Conservation (phyloP, 805 yeast genomes). For the Candida fluviatilis region DNA sequence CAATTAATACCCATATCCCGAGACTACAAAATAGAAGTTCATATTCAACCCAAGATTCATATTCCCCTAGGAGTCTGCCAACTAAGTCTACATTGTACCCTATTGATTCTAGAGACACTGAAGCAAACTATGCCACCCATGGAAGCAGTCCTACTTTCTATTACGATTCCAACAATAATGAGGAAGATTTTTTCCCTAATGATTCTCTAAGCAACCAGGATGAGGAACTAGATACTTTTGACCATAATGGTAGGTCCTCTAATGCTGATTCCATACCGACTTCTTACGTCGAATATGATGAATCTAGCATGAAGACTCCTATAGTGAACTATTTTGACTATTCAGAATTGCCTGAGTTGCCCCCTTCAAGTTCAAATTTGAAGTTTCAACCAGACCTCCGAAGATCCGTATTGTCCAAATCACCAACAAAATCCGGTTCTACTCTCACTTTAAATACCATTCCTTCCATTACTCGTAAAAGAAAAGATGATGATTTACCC, state of each 20-base stretch:
- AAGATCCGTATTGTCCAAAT: constrained; percentile 5
- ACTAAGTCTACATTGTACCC: not conserved
- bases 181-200: not conserved
- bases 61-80: not conserved
- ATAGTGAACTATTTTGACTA: constrained; percentile 27
- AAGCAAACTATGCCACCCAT: not conserved
- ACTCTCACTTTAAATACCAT: not conserved
- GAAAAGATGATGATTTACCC: constrained; percentile 30
- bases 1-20: not conserved
- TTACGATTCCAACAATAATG: not conserved
- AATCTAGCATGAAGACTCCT: constrained; percentile 15
- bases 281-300: constrained; percentile 4
- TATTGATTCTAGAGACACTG: not conserved
- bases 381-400: constrained; percentile 22
- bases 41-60: not conserved
- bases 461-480: not conserved
- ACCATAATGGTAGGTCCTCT: constrained; percentile 8
- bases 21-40: not conserved
- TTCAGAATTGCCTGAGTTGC: constrained; percentile 32
- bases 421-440: constrained; percentile 12
- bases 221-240: constrained; percentile 4
- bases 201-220: constrained; percentile 1
- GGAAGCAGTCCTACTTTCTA: constrained; percentile 2
- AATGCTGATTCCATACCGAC: constrained; percentile 10
- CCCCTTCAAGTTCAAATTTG: constrained; percentile 8